Evolutionary conservation across 345 rosid species (phyloP).

Genomic region (Gossypium turneri): DNA sequence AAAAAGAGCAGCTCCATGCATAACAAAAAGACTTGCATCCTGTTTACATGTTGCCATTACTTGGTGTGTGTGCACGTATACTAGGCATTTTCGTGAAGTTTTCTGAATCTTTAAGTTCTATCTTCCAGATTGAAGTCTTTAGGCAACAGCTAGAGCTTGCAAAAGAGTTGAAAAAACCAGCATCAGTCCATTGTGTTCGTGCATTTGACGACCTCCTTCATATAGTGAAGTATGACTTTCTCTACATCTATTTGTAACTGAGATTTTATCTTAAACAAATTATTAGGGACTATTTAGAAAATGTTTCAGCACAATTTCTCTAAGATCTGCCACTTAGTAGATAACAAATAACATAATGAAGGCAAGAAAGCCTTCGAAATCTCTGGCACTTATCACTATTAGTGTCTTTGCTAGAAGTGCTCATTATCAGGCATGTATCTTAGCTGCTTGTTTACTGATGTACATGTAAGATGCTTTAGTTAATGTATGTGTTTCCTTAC

Average conservation of each 20-base stretch:
- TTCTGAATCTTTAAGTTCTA: not conserved
- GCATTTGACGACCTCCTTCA: slow-evolving; percentile 85
- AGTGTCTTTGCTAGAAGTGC: not conserved
- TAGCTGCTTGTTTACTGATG: slow-evolving; percentile 2
- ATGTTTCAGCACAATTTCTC: not conserved
- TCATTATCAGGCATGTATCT: not conserved
- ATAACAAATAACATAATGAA: not conserved
- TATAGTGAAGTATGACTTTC: slow-evolving; percentile 53
- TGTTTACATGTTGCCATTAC: not conserved
- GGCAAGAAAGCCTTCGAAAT: not conserved
- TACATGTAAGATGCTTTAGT: not conserved
- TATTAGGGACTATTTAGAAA: not conserved
- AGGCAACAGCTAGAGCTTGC: slow-evolving; percentile 81
- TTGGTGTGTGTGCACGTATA: not conserved
- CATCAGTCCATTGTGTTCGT: slow-evolving; percentile 81
- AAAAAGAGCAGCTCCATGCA: not conserved
- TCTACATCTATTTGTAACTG: not conserved
- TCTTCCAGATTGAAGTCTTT: slow-evolving; percentile 58
- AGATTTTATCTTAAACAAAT: not conserved
- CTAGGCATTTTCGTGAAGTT: not conserved
- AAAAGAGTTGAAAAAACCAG: slow-evolving; percentile 73
- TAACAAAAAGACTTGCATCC: not conserved
- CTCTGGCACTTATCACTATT: not conserved
- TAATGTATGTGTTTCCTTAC: slow-evolving; percentile 9
- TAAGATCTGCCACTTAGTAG: not conserved